Percentiles rank a stretch among this genome's conserved stretches.
These are phyloP conservation scores for Opeltia flavorubescens DNA, from an alignment of 495 filamentous ascomycete genomes.

Conservation along the genomic window DNA sequence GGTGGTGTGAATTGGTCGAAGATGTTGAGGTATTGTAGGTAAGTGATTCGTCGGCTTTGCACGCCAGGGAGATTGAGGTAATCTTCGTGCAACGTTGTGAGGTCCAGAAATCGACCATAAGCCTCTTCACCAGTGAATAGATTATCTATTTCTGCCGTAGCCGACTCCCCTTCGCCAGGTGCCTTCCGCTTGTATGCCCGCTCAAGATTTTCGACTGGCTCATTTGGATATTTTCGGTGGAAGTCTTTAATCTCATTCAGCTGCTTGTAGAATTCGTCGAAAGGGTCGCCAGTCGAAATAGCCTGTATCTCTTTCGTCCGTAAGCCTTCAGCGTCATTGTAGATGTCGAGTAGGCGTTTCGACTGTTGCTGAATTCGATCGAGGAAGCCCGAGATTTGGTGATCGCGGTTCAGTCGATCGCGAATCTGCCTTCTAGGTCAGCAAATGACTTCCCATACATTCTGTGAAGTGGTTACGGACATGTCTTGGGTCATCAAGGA, in stretches of 20 bases:
- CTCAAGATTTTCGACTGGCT: conserved; percentile 90
- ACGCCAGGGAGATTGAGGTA: conserved; percentile 80
- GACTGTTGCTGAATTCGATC: conserved; percentile 78
- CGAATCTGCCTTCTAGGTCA: conserved; percentile 50
- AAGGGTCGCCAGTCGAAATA: conserved; percentile 75
- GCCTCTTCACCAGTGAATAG: conserved; percentile 95
- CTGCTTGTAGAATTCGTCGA: conserved; percentile 86
- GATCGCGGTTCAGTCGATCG: conserved; percentile 72
- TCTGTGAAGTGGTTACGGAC: conserved; percentile 33
- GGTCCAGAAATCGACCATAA: conserved; percentile 79
- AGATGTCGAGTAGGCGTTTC: conserved; percentile 63
- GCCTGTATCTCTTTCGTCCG: conserved; percentile 67
- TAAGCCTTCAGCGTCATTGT: conserved; percentile 59
- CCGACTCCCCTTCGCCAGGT: conserved; percentile 48
- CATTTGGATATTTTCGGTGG: conserved; percentile 82
- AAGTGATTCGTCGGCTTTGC: conserved; percentile 53
- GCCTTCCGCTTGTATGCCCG: conserved; percentile 69
- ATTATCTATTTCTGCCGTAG: conserved; percentile 56
- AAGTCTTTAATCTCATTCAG: conserved; percentile 68
- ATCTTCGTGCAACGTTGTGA: conserved; percentile 68
- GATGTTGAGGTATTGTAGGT: conserved; percentile 77
- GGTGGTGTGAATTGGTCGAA: conserved; percentile 79
- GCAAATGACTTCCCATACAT: conserved; percentile 4
- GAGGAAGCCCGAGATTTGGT: conserved; percentile 79
- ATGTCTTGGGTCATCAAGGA: conserved; percentile 74